Conservation (phyloP, 495 filamentous ascomycete genomes). For the Penicillium goetzii region DNA sequence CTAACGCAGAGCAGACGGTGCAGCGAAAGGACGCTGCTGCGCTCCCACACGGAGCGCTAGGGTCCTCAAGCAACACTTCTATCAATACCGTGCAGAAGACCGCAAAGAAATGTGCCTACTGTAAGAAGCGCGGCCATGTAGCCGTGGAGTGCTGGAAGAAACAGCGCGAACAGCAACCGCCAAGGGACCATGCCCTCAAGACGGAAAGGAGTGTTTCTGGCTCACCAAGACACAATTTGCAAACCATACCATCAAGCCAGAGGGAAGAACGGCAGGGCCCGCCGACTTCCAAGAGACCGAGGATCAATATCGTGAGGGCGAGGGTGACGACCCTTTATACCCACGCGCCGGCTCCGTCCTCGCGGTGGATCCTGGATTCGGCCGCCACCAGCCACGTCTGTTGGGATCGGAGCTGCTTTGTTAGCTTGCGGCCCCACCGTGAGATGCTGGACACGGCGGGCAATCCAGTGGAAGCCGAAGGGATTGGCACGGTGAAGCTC, state of each 20-base stretch:
- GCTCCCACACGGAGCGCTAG: background rate
- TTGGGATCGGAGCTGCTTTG: background rate
- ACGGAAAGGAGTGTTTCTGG: background rate
- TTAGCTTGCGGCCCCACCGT: background rate
- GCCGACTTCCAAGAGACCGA: background rate
- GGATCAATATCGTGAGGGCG: background rate
- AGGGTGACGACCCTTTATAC: background rate
- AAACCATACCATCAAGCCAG: background rate
- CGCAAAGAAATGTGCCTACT: background rate
- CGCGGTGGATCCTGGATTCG: background rate
- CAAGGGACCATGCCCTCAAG: background rate
- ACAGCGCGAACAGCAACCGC: background rate
- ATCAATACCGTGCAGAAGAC: background rate
- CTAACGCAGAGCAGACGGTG: background rate
- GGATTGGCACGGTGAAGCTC: background rate
- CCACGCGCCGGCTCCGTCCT: background rate
- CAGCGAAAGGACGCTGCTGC: background rate
- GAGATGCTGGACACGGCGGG: background rate
- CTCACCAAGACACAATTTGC: background rate
- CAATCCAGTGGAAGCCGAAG: no score
- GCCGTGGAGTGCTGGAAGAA: background rate
- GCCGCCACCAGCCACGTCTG: background rate
- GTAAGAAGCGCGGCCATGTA: background rate
- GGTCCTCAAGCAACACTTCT: background rate
- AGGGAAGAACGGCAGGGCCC: background rate